Conservation (phyloP, 768 basidiomycete genomes). For the Serendipita indica region DNA sequence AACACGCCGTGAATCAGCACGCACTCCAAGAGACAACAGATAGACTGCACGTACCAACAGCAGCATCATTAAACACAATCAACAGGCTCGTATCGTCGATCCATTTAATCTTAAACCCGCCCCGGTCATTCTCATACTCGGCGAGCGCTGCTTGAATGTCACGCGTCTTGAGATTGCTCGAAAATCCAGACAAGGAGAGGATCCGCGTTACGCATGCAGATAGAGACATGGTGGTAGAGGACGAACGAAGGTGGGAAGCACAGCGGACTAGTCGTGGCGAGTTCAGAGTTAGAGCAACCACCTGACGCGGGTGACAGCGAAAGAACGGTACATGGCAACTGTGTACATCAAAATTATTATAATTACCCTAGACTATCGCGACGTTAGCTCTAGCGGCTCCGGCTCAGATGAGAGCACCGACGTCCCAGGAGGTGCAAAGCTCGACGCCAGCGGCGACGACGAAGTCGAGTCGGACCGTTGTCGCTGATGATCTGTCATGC, state of each 20-base stretch:
- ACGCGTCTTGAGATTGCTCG: constrained; percentile 91
- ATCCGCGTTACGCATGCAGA: constrained; percentile 92
- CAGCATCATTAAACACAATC: constrained; percentile 86
- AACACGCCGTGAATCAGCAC: not conserved
- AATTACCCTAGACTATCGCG: no score
- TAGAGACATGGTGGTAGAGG: constrained; percentile 6
- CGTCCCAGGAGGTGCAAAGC: not conserved
- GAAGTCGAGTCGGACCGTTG: not conserved
- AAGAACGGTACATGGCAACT: no score
- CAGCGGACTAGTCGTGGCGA: not conserved
- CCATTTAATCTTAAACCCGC: constrained; percentile 99
- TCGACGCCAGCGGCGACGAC: not conserved
- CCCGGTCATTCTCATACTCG: constrained; percentile 36
- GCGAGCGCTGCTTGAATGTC: constrained; percentile 80
- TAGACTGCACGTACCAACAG: constrained; percentile 50
- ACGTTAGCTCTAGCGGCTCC: not conserved
- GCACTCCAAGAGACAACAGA: not conserved
- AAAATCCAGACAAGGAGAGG: constrained; percentile 80
- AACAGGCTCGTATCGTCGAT: constrained; percentile 89
- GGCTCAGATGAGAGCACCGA: not conserved
- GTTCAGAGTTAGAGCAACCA: no score
- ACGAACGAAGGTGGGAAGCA: constrained; percentile 1
- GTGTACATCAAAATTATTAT: no score
- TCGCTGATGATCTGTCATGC: not conserved
- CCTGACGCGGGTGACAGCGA: no score